phyloP scores from a whole-genome alignment of 2,329 filamentous ascomycete species.

The Microdochium trichocladiopsis region DNA sequence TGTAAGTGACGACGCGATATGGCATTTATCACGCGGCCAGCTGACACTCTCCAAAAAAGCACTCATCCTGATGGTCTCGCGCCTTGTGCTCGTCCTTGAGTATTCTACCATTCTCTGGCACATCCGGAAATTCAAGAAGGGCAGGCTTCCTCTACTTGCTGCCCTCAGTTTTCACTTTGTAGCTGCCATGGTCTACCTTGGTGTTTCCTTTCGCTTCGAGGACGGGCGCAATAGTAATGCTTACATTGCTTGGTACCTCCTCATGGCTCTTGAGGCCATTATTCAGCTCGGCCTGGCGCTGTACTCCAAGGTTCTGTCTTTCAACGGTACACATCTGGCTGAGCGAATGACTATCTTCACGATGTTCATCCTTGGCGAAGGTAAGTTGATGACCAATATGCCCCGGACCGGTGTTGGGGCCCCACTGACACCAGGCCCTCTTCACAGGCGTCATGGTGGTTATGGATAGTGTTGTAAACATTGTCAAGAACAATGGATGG shows the following conservation, averaged over 20 bases:
- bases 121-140: constrained; percentile 26
- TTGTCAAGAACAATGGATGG: constrained; percentile 34
- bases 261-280: constrained; percentile 45
- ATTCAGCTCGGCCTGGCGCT: constrained; percentile 44
- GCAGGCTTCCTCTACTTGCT: constrained; percentile 22
- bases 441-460: background rate
- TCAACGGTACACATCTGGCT: constrained; percentile 55
- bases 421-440: background rate
- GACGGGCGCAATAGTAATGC: constrained; percentile 19
- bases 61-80: constrained; percentile 40
- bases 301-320: constrained; percentile 46
- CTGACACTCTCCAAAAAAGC: constrained; percentile 16
- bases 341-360: constrained; percentile 58
- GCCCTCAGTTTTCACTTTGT: constrained; percentile 25
- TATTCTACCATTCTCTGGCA: constrained; percentile 41
- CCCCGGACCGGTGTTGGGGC: background rate
- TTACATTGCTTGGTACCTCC: constrained; percentile 40
- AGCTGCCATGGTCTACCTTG: constrained; percentile 29
- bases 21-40: too few species aligned
- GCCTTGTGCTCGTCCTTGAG: constrained; percentile 42
- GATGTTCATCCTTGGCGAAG: constrained; percentile 59
- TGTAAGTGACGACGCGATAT: constrained; percentile 21
- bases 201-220: constrained; percentile 28
- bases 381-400: constrained; percentile 11
- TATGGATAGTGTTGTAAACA: constrained; percentile 36